phyloP scores from a whole-genome alignment of 225 moss, liverwort and hornwort genomes.

The Marchantia polymorpha region DNA sequence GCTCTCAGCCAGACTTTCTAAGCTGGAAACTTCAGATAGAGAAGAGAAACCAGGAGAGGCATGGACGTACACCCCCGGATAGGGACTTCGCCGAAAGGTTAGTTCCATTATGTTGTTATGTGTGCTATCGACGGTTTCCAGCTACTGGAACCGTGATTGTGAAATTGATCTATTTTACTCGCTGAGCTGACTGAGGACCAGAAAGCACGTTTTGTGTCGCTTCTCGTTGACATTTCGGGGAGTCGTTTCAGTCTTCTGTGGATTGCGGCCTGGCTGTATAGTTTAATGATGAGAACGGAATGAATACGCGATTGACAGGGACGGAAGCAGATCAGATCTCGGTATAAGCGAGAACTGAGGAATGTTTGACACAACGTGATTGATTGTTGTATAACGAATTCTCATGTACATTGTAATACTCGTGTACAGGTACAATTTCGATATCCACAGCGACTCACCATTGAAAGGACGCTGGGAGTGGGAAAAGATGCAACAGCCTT shows the following conservation, averaged over 20 bases:
- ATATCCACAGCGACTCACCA: conserved; percentile 6
- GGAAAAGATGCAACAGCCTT: neutral
- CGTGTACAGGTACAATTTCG: neutral
- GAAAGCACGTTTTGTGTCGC: neutral
- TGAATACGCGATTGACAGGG: neutral
- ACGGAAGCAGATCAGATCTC: neutral
- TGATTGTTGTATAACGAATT: neutral
- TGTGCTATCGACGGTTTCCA: neutral
- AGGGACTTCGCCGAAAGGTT: conserved; percentile 5
- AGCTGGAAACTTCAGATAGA: neutral
- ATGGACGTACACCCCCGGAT: neutral
- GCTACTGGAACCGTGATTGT: neutral
- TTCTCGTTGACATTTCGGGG: neutral
- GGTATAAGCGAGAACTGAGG: neutral
- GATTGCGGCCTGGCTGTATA: neutral
- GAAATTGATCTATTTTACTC: neutral
- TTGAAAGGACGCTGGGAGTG: conserved; percentile 1
- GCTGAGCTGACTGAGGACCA: too few relatives aligned
- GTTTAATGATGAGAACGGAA: neutral
- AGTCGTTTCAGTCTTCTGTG: neutral
- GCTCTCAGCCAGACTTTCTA: neutral
- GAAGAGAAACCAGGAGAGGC: neutral
- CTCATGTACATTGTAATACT: too few relatives aligned
- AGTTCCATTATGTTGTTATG: neutral
- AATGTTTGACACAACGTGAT: neutral